A percentile compares a stretch with the other conserved stretches of the same genome.
Evolutionary conservation across 768 basidiomycete genomes (phyloP).

Genomic region (Trametes maxima): DNA sequence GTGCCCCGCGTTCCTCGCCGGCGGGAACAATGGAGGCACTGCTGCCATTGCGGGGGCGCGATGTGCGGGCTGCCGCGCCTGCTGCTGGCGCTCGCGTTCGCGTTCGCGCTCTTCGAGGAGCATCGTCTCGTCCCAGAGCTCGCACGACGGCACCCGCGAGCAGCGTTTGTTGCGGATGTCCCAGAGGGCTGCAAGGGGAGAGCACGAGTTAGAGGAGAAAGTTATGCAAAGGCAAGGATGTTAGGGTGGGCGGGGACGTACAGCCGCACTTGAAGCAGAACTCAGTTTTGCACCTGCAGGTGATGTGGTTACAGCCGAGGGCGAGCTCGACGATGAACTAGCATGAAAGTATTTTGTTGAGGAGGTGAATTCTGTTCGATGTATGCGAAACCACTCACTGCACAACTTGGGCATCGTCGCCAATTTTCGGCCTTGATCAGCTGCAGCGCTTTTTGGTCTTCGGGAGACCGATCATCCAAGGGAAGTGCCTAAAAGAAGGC

Average conservation of each 20-base stretch:
- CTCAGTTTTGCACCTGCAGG: conserved; percentile 39
- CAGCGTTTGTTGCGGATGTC: conserved; percentile 32
- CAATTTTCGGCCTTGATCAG: conserved; percentile 41
- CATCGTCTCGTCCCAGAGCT: conserved; percentile 43
- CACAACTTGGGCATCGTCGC: conserved; percentile 41
- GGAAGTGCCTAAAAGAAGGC: conserved; percentile 36
- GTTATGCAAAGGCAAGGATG: no score
- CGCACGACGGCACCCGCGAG: conserved; percentile 38
- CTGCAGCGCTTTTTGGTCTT: conserved; percentile 39
- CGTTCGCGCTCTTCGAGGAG: conserved; percentile 38
- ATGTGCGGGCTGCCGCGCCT: neutral
- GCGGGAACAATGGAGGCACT: neutral
- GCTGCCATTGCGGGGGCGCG: neutral
- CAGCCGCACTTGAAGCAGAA: conserved; percentile 46
- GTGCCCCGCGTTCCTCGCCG: neutral
- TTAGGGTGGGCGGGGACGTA: conserved; percentile 24
- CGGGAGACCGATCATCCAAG: conserved; percentile 41
- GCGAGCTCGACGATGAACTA: conserved; percentile 32
- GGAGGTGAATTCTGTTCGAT: neutral
- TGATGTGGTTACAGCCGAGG: conserved; percentile 41
- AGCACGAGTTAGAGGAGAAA: neutral
- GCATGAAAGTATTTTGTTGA: neutral
- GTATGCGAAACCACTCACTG: conserved; percentile 19
- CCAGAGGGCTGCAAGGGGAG: conserved; percentile 22
- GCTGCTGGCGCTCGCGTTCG: conserved; percentile 25